Conservation (phyloP, 139 green algal species). For the Auxenochlorella protothecoides region DNA sequence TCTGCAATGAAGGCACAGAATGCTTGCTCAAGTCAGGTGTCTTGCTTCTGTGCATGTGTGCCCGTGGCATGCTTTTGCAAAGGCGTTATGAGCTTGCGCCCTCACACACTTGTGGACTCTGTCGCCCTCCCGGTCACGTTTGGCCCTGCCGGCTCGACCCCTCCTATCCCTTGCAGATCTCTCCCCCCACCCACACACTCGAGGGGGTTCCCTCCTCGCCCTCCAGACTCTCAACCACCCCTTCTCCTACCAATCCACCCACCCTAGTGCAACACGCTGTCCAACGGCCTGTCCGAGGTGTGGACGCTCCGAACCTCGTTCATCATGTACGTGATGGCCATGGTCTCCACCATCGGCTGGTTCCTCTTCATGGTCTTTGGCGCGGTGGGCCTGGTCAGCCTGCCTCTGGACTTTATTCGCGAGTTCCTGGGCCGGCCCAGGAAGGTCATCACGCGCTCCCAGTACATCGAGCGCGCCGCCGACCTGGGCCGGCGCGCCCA, state of each 20-base stretch:
- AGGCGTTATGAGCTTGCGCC: no score
- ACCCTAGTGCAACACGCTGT: constrained; percentile 47
- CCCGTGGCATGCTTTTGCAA: no score
- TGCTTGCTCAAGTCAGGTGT: no score
- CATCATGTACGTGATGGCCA: constrained; percentile 81
- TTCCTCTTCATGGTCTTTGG: constrained; percentile 91
- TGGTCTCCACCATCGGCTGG: constrained; percentile 80
- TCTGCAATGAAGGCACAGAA: no score
- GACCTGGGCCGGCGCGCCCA: constrained; percentile 62
- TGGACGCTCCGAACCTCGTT: constrained; percentile 70
- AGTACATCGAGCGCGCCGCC: constrained; percentile 76
- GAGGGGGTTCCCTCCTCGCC: background rate
- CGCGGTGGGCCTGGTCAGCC: constrained; percentile 73
- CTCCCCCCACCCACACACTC: no score
- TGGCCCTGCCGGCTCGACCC: no score
- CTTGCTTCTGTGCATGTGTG: no score
- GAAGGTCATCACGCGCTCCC: constrained; percentile 62
- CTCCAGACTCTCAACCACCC: background rate
- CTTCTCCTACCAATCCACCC: background rate
- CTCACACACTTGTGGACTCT: no score
- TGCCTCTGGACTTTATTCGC: constrained; percentile 80
- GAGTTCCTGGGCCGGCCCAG: constrained; percentile 63
- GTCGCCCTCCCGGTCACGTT: no score
- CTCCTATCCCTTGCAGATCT: no score
- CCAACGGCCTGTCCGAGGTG: constrained; percentile 19